Conservation (phyloP, 495 filamentous ascomycete genomes). For the Sabuloglossum arenarium region DNA sequence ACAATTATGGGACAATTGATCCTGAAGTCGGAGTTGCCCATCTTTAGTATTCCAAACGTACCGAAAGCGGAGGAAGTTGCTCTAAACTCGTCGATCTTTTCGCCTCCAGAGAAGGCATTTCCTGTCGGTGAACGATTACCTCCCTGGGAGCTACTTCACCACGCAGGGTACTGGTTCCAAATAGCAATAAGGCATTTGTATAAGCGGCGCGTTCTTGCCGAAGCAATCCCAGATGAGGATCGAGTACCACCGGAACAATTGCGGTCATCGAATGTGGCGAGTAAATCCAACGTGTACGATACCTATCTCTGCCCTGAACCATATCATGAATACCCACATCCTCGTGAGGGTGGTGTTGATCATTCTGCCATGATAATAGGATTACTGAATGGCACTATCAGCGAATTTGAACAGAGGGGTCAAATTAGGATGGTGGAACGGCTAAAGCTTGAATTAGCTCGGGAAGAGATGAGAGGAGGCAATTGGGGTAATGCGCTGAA, state of each 20-base stretch:
- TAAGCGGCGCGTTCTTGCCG: constrained; percentile 35
- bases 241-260: constrained; percentile 41
- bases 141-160: constrained; percentile 67
- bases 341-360: constrained; percentile 31
- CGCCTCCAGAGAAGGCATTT: constrained; percentile 44
- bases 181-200: constrained; percentile 44
- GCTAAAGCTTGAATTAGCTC: constrained; percentile 45
- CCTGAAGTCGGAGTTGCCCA: constrained; percentile 32
- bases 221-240: constrained; percentile 55
- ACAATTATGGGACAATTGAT: constrained; percentile 63
- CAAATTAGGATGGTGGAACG: constrained; percentile 47
- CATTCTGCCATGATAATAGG: constrained; percentile 41
- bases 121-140: constrained; percentile 39
- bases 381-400: constrained; percentile 35
- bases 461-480: constrained; percentile 38
- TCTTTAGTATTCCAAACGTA: constrained; percentile 14
- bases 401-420: constrained; percentile 39
- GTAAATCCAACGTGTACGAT: constrained; percentile 54
- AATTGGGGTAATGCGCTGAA: constrained; percentile 45
- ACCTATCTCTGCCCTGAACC: constrained; percentile 68
- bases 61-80: constrained; percentile 8
- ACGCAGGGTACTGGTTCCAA: constrained; percentile 72
- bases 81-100: constrained; percentile 22
- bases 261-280: constrained; percentile 44
- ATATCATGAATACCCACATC: constrained; percentile 42